A percentile compares a stretch with the other conserved stretches of the same genome.
phyloP scores from a whole-genome alignment of 2,329 filamentous ascomycete species.

The Cytospora chrysosperma region DNA sequence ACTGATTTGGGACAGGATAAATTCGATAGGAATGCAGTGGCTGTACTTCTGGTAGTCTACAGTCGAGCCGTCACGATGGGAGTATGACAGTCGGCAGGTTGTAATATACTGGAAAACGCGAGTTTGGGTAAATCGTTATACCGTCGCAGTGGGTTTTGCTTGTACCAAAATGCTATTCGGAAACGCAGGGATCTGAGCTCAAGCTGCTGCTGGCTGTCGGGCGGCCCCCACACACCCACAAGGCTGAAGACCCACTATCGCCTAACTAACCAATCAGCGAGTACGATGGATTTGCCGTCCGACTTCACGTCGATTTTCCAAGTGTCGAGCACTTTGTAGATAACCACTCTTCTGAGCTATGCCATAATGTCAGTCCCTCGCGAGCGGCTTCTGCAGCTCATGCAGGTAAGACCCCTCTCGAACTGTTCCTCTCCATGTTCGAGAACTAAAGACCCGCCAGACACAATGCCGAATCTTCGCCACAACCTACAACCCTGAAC shows the following conservation, averaged over 20 bases:
- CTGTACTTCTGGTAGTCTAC: neutral
- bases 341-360: constrained; percentile 26
- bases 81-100: neutral
- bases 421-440: neutral
- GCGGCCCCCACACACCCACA: neutral
- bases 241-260: constrained; percentile 22
- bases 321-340: neutral
- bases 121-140: neutral
- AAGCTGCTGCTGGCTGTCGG: neutral
- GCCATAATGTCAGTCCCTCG: constrained; percentile 62
- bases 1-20: neutral
- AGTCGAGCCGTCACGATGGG: neutral
- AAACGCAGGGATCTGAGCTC: neutral
- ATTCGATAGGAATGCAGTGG: neutral
- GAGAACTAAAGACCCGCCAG: constrained; percentile 44
- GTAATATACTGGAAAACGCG: neutral
- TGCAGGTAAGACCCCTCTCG: constrained; percentile 60
- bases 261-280: constrained; percentile 27
- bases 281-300: constrained; percentile 7
- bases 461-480: constrained; percentile 90
- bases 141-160: no score
- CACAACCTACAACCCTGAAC: constrained; percentile 84
- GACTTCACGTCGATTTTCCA: constrained; percentile 18
- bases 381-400: constrained; percentile 65
- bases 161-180: neutral